phyloP scores from a whole-genome alignment of 192 early-diverging fungal species.

The Ambispora gerdemannii region DNA sequence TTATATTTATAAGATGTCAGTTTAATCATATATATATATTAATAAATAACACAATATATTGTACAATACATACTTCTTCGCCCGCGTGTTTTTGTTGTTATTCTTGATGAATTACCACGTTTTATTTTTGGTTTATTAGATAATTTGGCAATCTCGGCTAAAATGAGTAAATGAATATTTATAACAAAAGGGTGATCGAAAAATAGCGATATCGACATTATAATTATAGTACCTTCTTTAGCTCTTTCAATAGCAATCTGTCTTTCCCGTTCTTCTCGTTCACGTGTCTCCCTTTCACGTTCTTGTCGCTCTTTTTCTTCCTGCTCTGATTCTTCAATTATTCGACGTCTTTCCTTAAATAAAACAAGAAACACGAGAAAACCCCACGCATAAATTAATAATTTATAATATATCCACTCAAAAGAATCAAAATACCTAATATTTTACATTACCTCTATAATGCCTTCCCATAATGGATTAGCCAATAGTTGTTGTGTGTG shows the following conservation, averaged over 20 bases:
- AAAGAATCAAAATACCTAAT: constrained; percentile 15
- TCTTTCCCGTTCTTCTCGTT: background rate
- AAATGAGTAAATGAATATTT: background rate
- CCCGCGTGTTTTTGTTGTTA: background rate
- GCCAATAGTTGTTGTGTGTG: constrained; percentile 37
- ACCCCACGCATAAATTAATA: background rate
- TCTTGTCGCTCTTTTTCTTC: constrained; percentile 35
- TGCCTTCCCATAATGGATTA: constrained; percentile 40
- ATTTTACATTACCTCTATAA: constrained; percentile 27
- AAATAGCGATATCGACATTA: background rate
- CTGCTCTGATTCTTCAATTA: constrained; percentile 36
- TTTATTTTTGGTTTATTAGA: background rate
- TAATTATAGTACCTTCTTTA: background rate
- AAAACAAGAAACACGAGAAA: background rate
- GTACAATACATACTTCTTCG: background rate
- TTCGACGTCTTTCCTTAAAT: constrained; percentile 5
- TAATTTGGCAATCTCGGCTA: background rate
- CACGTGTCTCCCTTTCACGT: constrained; percentile 2
- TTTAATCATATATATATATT: too few relatives aligned
- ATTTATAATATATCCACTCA: background rate
- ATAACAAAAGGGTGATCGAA: background rate
- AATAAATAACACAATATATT: background rate
- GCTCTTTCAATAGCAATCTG: background rate
- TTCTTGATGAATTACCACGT: background rate
- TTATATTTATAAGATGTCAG: too few relatives aligned